Evolutionary conservation across 1,284 basidiomycete species (phyloP).

Genomic region (Melampsora americana): DNA sequence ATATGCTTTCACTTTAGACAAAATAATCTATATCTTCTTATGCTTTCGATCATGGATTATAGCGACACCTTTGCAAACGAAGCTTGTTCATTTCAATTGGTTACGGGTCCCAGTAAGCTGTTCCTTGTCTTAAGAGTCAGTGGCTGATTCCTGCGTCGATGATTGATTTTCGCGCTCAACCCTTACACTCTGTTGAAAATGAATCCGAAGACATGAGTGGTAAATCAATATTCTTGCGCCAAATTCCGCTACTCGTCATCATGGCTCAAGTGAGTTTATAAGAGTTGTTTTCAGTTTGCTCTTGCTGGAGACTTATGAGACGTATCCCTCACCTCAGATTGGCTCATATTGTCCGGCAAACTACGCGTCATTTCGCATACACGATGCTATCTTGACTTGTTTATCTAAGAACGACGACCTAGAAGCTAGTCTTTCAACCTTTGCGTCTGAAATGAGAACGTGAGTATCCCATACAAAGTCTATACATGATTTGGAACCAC

Average conservation of each 20-base stretch:
- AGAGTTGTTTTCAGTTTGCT: no score
- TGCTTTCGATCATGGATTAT: not conserved
- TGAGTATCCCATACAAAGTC: not conserved
- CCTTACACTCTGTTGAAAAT: not conserved
- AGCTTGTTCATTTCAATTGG: constrained; percentile 69
- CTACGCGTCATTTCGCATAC: constrained; percentile 39
- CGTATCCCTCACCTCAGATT: constrained; percentile 8
- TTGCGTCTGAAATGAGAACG: constrained; percentile 85
- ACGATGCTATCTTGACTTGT: constrained; percentile 39
- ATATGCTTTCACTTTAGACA: not conserved
- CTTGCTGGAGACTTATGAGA: not conserved
- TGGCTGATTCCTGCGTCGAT: no score
- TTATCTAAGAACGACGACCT: constrained; percentile 55
- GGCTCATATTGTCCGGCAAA: constrained; percentile 44
- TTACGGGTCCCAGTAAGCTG: constrained; percentile 39
- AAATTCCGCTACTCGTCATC: constrained; percentile 50
- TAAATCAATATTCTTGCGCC: constrained; percentile 51
- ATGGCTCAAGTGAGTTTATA: constrained; percentile 46
- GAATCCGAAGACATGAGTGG: constrained; percentile 42
- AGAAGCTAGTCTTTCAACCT: constrained; percentile 82
- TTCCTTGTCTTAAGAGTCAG: not conserved
- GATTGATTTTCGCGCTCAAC: no score
- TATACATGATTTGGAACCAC: no score
- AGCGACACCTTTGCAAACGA: constrained; percentile 75
- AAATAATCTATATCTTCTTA: not conserved